phyloP scores from a whole-genome alignment of 1,284 basidiomycete genomes.

The Cryptococcus sp. region DNA sequence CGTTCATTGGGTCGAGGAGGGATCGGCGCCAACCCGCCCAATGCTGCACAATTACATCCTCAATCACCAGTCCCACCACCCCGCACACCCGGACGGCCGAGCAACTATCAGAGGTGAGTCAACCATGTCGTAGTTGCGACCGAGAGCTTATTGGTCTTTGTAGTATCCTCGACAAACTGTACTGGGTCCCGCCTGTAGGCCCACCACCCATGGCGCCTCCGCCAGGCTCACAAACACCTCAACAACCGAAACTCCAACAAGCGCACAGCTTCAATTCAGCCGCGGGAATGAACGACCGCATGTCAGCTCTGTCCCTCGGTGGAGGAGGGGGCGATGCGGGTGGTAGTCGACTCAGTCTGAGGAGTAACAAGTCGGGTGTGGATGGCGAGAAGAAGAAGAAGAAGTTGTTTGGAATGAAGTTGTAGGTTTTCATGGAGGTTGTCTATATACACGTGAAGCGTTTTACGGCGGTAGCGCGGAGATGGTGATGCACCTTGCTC shows the following conservation, averaged over 20 bases:
- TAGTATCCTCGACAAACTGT: conserved; percentile 48
- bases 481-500: too few relatives aligned
- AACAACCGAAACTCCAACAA: conserved; percentile 18
- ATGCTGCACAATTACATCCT: conserved; percentile 61
- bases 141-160: conserved; percentile 2
- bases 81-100: conserved; percentile 68
- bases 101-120: conserved; percentile 63
- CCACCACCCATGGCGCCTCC: conserved; percentile 49
- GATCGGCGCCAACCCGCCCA: conserved; percentile 68
- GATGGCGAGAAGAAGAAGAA: conserved; percentile 75
- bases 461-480: too few relatives aligned
- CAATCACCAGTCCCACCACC: conserved; percentile 53
- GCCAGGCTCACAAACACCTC: conserved; percentile 18
- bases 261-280: conserved; percentile 20
- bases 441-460: too few relatives aligned
- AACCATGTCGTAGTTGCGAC: not conserved
- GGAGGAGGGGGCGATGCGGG: conserved; percentile 21
- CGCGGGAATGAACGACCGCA: conserved; percentile 20
- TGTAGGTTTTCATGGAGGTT: conserved; percentile 18
- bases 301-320: conserved; percentile 26
- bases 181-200: conserved; percentile 52
- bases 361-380: conserved; percentile 53
- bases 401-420: conserved; percentile 63
- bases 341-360: conserved; percentile 20
- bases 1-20: conserved; percentile 77